These are phyloP conservation scores for Eremochloa ophiuroides DNA, from an alignment of 176 grass and related monocot species.

Conservation along the genomic window DNA sequence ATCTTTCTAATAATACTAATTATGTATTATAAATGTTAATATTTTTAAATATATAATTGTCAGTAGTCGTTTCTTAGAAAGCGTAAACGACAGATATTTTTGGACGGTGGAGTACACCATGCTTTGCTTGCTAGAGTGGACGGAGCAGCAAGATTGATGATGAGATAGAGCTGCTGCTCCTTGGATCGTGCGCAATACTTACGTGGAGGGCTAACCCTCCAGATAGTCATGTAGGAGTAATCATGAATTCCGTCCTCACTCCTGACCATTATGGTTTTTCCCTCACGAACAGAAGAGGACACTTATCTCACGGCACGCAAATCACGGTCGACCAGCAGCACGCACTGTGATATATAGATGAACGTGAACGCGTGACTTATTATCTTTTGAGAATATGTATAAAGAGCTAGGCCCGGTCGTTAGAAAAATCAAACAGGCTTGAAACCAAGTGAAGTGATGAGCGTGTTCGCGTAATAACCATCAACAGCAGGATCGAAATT, in stretches of 20 bases:
- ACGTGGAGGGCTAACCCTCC: neutral
- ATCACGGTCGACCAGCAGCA: neutral
- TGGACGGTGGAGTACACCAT: too few relatives aligned
- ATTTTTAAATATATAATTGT: too few relatives aligned
- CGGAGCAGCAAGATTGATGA: too few relatives aligned
- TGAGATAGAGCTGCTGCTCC: neutral
- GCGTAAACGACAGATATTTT: too few relatives aligned
- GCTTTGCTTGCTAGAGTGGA: too few relatives aligned
- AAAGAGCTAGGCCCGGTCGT: too few relatives aligned
- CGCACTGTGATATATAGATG: neutral
- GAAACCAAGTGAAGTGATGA: neutral
- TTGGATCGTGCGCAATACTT: neutral
- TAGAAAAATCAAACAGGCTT: neutral
- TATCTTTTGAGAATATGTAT: neutral
- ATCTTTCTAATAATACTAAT: too few relatives aligned
- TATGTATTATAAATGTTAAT: too few relatives aligned
- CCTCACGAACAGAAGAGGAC: neutral
- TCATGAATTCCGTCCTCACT: neutral
- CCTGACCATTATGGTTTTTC: neutral
- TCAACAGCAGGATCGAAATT: too few relatives aligned
- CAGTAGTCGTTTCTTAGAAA: too few relatives aligned
- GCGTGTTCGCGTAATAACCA: too few relatives aligned
- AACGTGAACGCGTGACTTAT: neutral
- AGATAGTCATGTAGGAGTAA: neutral
- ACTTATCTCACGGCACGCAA: neutral